Evolutionary conservation across 495 filamentous ascomycete genomes (phyloP), one percentile per base, ranked within the genome.

Genomic region (Durotheca rogersii): DNA sequence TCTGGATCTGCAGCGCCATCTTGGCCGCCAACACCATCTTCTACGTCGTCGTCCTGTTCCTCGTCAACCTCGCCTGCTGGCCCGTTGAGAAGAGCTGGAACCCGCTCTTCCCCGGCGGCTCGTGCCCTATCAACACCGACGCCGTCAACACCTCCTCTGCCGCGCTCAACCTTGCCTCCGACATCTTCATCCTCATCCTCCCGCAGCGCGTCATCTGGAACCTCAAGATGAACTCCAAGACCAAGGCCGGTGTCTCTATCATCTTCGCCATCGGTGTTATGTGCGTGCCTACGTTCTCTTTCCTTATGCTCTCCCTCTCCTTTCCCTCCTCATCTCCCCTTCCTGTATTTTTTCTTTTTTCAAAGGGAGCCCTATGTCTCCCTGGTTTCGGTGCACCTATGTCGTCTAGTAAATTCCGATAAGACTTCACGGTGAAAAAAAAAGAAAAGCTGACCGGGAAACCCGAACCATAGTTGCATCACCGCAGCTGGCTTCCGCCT

Each of bases 21-120:
- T 66, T 77, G 21, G 61, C 56, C 7, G 33, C 74, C 5, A 72
- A 75, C 33, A 50, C 70, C 4, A 14, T 68, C 1, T 74, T 77
- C 51, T 55, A 73, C 23, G 46, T 75, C 29, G 53, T 69, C 5
- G 73, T 68, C 37, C 53, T 78, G 2, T 47, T 81, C 23, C 61
- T 72, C 5, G 65, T 66, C 5, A 68, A 72, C 12, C 75, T 79
- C 40, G 64, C 72, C 36, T 81, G 78, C 49, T 16, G 42, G 0
- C 75, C 75, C 15, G 47, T 50, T 14, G 17, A 60, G 47, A 18
- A 50, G 12, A 56, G 51, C 30, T 56, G 53, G 53, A 32, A 56
- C 31, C 47, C 41, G 16, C 25, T 44, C 35, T 56, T 41, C 35
- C 35, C 32, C 7, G 53, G 47, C 10, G 53, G 53, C 31, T 51